These are phyloP conservation scores for Tetracladium marchalianum DNA, from an alignment of 495 filamentous ascomycete species.

Conservation along the genomic window DNA sequence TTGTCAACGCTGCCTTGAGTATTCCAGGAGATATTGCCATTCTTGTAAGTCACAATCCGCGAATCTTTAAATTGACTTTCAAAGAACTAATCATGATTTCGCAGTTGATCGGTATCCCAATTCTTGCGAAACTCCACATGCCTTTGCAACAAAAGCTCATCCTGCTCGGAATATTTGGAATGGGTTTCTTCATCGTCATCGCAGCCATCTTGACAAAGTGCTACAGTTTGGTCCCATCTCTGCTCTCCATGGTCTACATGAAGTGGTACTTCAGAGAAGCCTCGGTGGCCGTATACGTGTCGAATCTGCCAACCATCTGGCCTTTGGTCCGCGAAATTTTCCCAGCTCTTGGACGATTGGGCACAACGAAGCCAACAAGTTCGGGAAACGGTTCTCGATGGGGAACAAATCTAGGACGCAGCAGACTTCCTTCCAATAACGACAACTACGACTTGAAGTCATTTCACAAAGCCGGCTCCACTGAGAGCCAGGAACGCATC, in stretches of 20 bases:
- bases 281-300: conserved; percentile 21
- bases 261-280: conserved; percentile 28
- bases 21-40: conserved; percentile 22
- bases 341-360: conserved; percentile 24
- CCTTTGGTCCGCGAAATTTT: conserved; percentile 20
- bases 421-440: too few species aligned
- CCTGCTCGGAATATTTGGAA: conserved; percentile 19
- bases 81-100: too few species aligned
- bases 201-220: conserved; percentile 19
- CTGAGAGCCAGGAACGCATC: too few species aligned
- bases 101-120: conserved; percentile 15
- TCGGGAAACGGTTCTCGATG: too few species aligned
- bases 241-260: conserved; percentile 29
- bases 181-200: conserved; percentile 24
- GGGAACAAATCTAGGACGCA: too few species aligned
- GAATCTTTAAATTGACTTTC: too few species aligned
- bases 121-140: conserved; percentile 15
- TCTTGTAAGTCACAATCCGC: conserved; percentile 2
- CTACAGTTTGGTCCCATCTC: conserved; percentile 23
- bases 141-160: conserved; percentile 16
- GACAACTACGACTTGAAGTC: too few species aligned
- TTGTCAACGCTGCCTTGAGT: conserved; percentile 32
- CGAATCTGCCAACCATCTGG: conserved; percentile 24
- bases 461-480: too few species aligned
- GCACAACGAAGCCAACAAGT: background rate